A percentile compares a stretch with the other conserved stretches of the same genome.
These are phyloP conservation scores for Tremella fuciformis DNA, from an alignment of 768 basidiomycete genomes.

Conservation along the genomic window DNA sequence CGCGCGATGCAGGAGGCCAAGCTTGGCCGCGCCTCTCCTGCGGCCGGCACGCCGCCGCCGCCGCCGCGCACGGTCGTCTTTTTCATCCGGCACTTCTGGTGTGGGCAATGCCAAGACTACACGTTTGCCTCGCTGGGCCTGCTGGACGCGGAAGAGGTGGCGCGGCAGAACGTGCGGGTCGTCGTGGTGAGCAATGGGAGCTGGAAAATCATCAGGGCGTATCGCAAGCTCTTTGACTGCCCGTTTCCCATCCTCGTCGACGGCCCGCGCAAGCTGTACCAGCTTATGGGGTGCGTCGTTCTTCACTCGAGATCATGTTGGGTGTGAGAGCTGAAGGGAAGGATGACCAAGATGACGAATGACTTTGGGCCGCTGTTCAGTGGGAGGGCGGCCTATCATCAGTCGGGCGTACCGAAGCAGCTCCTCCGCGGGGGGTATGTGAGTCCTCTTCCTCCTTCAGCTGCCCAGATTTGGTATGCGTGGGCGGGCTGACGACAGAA, in stretches of 20 bases:
- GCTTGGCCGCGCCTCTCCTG: background rate
- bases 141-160: constrained; percentile 43
- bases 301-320: background rate
- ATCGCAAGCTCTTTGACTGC: constrained; percentile 48
- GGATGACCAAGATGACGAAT: constrained; percentile 48
- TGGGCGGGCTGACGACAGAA: constrained; percentile 28
- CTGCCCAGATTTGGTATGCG: too few relatives aligned
- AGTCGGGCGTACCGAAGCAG: constrained; percentile 41
- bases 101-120: constrained; percentile 52
- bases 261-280: constrained; percentile 42
- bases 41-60: constrained; percentile 1
- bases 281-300: constrained; percentile 46
- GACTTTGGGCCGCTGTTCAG: constrained; percentile 47
- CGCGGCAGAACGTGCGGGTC: constrained; percentile 40
- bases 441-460: constrained; percentile 11
- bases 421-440: constrained; percentile 43
- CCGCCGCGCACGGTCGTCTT: constrained; percentile 47
- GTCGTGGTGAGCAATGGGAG: constrained; percentile 49
- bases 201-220: constrained; percentile 52
- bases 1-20: background rate
- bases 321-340: constrained; percentile 4
- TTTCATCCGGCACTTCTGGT: constrained; percentile 51
- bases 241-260: constrained; percentile 52
- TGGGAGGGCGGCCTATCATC: constrained; percentile 48
- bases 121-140: constrained; percentile 41